Conservation (phyloP, 345 rosid genomes). For the Brassica carinata region DNA sequence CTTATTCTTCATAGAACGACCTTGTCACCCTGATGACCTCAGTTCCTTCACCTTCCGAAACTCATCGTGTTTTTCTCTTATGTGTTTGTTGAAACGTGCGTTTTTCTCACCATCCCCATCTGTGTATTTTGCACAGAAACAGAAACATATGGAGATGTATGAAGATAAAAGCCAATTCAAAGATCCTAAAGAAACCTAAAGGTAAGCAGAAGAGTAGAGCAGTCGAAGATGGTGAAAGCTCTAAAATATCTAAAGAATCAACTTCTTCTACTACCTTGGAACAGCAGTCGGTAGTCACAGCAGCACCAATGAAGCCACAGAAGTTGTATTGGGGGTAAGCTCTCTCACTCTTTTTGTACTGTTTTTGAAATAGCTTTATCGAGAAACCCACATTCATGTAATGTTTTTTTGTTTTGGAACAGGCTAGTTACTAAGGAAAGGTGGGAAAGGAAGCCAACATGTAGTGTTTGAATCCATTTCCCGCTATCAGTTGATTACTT, state of each 20-base stretch:
- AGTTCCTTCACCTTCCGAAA: conserved; percentile 81
- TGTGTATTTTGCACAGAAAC: conserved; percentile 28
- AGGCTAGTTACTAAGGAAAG: conserved; percentile 76
- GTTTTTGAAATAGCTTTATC: not conserved
- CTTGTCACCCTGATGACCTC: conserved; percentile 43
- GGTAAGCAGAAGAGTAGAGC: conserved; percentile 40
- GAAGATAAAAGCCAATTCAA: conserved; percentile 54
- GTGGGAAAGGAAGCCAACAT: conserved; percentile 83
- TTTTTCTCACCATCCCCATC: conserved; percentile 48
- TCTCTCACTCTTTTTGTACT: not conserved
- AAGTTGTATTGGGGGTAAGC: conserved; percentile 74
- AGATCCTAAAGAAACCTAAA: conserved; percentile 50
- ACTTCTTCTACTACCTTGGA: conserved; percentile 23
- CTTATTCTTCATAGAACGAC: conserved; percentile 67
- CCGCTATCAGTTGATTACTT: no score
- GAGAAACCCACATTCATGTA: conserved; percentile 16
- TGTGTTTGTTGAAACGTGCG: conserved; percentile 69
- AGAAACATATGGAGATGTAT: conserved; percentile 49
- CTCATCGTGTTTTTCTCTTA: conserved; percentile 85
- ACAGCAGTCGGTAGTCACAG: conserved; percentile 15
- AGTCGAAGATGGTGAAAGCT: conserved; percentile 17
- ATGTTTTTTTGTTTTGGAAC: conserved; percentile 9
- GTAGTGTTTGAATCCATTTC: conserved; percentile 11
- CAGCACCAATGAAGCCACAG: conserved; percentile 48
- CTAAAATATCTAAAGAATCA: not conserved